Percentiles rank a stretch among this genome's conserved stretches.
These are phyloP conservation scores for Tulasnella sp. DNA, from an alignment of 768 basidiomycete genomes.

Conservation along the genomic window DNA sequence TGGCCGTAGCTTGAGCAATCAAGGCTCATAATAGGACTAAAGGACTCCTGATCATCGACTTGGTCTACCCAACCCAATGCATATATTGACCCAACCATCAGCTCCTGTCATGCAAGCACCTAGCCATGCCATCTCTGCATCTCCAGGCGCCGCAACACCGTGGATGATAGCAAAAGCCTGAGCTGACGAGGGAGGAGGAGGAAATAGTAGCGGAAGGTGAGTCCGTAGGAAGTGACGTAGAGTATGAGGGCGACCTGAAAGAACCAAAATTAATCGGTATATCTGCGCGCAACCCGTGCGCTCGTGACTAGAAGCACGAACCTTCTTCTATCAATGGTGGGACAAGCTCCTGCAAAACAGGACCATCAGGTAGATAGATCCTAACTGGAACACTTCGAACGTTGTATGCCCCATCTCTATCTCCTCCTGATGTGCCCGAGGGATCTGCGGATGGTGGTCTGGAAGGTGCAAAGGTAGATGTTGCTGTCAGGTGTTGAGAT, in stretches of 20 bases:
- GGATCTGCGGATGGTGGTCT: constrained; percentile 56
- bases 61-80: constrained; percentile 42
- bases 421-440: constrained; percentile 28
- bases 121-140: constrained; percentile 90
- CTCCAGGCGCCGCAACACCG: constrained; percentile 68
- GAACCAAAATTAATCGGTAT: not conserved
- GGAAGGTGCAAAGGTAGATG: constrained; percentile 25
- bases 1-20: too few species aligned
- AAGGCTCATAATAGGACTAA: not conserved
- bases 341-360: constrained; percentile 80
- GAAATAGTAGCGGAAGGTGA: constrained; percentile 73
- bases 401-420: constrained; percentile 74
- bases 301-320: constrained; percentile 26
- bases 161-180: constrained; percentile 73
- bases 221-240: constrained; percentile 53
- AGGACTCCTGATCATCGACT: not conserved
- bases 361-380: constrained; percentile 80
- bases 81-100: constrained; percentile 91
- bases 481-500: constrained; percentile 36
- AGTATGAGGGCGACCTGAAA: constrained; percentile 57
- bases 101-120: constrained; percentile 82
- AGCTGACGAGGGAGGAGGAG: constrained; percentile 34
- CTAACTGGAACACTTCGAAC: constrained; percentile 82
- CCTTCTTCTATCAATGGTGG: constrained; percentile 69
- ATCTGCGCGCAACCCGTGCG: not conserved